These are phyloP conservation scores for Candida ulmi DNA, from an alignment of 805 yeast species.

Conservation along the genomic window DNA sequence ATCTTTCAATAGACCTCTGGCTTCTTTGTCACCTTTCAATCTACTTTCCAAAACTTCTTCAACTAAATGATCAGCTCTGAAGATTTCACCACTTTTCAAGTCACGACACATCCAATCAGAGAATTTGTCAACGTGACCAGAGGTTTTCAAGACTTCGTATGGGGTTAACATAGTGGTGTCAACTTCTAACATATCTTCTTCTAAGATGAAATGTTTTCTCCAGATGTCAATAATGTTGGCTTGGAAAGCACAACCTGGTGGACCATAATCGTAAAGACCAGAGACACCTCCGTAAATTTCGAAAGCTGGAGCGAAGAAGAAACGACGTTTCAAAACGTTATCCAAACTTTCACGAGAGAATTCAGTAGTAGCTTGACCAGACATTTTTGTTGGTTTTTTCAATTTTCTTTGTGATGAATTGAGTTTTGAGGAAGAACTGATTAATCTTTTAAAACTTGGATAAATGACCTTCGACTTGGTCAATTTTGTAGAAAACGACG, in stretches of 20 bases:
- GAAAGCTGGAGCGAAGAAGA: conserved; percentile 96
- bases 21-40: conserved; percentile 94
- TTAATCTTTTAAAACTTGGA: background rate
- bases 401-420: background rate
- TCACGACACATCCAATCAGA: conserved; percentile 99
- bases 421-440: background rate
- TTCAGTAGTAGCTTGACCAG: conserved; percentile 26
- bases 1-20: conserved; percentile 68
- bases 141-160: conserved; percentile 93
- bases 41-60: conserved; percentile 97
- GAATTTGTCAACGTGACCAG: conserved; percentile 98
- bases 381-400: conserved; percentile 12
- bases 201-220: conserved; percentile 96
- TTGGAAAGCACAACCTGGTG: conserved; percentile 98
- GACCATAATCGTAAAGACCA: conserved; percentile 97
- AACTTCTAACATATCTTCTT: conserved; percentile 98
- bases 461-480: background rate
- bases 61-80: conserved; percentile 96
- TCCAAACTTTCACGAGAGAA: conserved; percentile 87
- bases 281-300: conserved; percentile 98
- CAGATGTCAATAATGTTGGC: conserved; percentile 91
- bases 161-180: conserved; percentile 98
- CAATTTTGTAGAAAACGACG: background rate
- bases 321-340: conserved; percentile 87
- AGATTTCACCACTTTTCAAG: conserved; percentile 92